Evolutionary conservation across 345 rosid species (phyloP), one percentile per base, ranked within the genome.

Genomic region (Streptanthus diversifolius): DNA sequence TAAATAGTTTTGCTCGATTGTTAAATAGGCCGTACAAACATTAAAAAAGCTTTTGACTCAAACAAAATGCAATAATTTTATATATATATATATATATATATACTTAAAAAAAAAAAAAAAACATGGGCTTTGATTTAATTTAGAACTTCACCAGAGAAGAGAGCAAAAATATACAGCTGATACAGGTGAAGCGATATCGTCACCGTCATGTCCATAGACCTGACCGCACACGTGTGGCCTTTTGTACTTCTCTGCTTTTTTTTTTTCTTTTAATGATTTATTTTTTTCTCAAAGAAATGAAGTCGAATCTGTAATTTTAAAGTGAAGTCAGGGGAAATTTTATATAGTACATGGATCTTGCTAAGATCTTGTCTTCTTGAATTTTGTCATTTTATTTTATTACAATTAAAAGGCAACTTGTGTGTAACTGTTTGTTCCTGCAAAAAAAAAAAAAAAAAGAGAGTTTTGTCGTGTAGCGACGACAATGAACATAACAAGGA

Each of bases 151-250:
- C 1, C n/a, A 55, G n/a, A 53, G 1, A 53, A 3, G 13, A 24
- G 11, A 49, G 35, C 17, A 35, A 15, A 8, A 14, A 53, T 6
- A 61, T 17, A 47, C 13, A 58, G 35, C 5, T 27, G 51, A 55
- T 22, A 43, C 5, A 54, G 37, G 43, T n/a, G 59, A 56, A n/a
- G 52, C 30, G 33, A 60, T 1, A 67, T 40, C 67, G 36, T 12
- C 73, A 75, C 74, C 79, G 79, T 68, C 79, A 61, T 59, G 68
- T 75, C 69, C 19, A 36, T 73, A 66, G 58, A 75, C 65, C 70
- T 57, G 74, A 68, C 59, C 59, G 51, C 70, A 75, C 74, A 75
- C 79, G 75, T 75, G 75, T 69, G 79, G 47, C 5, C 11, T 53
- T 25, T 33, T 69, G 79, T 62, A 75, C 66, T 76, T 76, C 0